Evolutionary conservation across 495 filamentous ascomycete genomes (phyloP), one percentile per base, ranked within the genome.

Genomic region (Diplogelasinospora grovesii): DNA sequence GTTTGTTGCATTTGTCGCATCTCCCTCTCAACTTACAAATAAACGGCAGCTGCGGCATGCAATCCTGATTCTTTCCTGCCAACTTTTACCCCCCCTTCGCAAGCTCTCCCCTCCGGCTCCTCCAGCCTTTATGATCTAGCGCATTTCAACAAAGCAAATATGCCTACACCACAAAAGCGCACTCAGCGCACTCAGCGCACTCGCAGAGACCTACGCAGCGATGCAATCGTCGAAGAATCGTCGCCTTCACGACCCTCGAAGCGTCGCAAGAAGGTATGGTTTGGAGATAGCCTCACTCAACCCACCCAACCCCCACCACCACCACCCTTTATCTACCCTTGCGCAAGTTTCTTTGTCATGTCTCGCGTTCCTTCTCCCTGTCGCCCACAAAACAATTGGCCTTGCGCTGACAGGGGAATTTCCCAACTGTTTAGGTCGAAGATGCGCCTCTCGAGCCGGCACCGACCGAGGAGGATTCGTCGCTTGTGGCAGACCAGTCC

Each of bases 191-290:
- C 59, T 14, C 63, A 67, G 53, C 61, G 65, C 52, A 43, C 52
- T 37, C 63, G 63, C 41, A 53, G 63, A 22, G 60, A 59, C 22
- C 28, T 61, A 50, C 62, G 65, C 60, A 52, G 45, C 50, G 56
- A 69, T 48, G 50, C 61, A 22, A 49, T 52, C 50, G 52, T 46
- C 18, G 65, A 70, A 15, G 60, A 64, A 33, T 85, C 82, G 23
- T 86, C 83, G 19, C 82, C 83, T 21, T 82, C 75, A 54, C 79
- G 80, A 38, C 82, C 82, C 5, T 73, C 78, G 4, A 81, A 78
- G 59, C 85, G 83, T 59, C 79, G 83, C 66, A 83, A 78, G 67
- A 84, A 83, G 79, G 82, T 83, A 65, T 61, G 43, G 1, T n/a
- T n/a, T n/a, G n/a, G 37, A 26, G 36, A 36, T 14, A 43, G 36